Base-by-base conservation (phyloP, 129 eudicot species). In the Flaveria ramosissima region DNA sequence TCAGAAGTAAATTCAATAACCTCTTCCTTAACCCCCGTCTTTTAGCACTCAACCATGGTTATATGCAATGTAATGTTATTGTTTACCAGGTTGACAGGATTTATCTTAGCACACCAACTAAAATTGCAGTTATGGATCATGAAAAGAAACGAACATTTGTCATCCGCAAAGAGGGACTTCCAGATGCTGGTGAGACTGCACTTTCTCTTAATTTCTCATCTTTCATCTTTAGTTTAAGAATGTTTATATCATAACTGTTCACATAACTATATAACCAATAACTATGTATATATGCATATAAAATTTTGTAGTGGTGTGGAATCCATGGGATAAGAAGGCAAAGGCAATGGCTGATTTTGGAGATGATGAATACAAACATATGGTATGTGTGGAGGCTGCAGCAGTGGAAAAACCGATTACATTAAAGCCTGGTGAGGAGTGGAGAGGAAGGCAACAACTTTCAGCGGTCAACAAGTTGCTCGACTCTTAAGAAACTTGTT, bases 81-180 rank as follows among this genome's bases (percentile, higher is more conserved):
- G 57, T n/a, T 67, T 66, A 77, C 41, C 70, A 92, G 96, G 92
- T 93, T 85, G 95, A 93, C 86, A 90, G 83, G 77, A 82, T 93
- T 81, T 93, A 93, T 80, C 96, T 93, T 21, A 78, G 91, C 83
- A 93, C 98, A 13, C 98, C 96, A 63, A 90, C 96, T 32, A 90
- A 93, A 83, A 87, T 93, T 70, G 86, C 89, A 47, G 81, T 93
- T 67, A 68, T 93, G 61, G 96, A 93, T 85, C 98, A 93, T 77
- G 92, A 93, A 68, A 93, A 89, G 91, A 93, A 90, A 83, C 84
- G 90, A 73, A 90, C 96, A 19, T 88, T 88, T 82, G 85, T 90
- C 55, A 77, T 93, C 68, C 91, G 92, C 13, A 93, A 93, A 83
- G 95, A 90, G 41, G 98, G 96, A 67, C 92, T 93, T 70, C 91